phyloP scores from a whole-genome alignment of 495 filamentous ascomycete genomes.

The Collariella sp. region DNA sequence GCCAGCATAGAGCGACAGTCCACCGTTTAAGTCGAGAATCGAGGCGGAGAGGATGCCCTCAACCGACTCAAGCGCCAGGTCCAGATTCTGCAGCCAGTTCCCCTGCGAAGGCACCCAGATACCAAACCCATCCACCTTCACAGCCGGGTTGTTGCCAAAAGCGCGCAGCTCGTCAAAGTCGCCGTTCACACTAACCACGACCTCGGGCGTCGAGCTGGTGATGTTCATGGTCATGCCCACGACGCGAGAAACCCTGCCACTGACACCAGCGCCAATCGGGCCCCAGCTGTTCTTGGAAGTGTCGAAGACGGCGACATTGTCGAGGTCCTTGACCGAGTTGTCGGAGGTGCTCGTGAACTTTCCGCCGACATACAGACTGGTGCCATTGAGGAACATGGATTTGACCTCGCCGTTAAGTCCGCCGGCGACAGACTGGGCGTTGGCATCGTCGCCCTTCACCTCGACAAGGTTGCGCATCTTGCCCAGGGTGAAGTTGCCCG shows the following conservation, averaged over 20 bases:
- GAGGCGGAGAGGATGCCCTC: slow-evolving; percentile 62
- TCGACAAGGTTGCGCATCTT: slow-evolving; percentile 65
- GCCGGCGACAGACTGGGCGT: slow-evolving; percentile 51
- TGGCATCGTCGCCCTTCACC: slow-evolving; percentile 53
- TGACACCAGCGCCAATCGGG: slow-evolving; percentile 76
- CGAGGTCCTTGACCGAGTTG: slow-evolving; percentile 50
- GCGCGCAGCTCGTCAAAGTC: slow-evolving; percentile 63
- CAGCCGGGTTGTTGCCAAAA: slow-evolving; percentile 52
- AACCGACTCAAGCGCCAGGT: slow-evolving; percentile 55
- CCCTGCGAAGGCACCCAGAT: slow-evolving; percentile 86
- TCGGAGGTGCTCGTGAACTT: slow-evolving; percentile 69
- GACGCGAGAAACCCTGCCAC: slow-evolving; percentile 65
- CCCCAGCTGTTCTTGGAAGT: slow-evolving; percentile 60
- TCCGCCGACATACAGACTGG: slow-evolving; percentile 72
- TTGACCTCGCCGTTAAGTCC: slow-evolving; percentile 77
- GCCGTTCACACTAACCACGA: slow-evolving; percentile 70
- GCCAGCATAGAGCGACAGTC: slow-evolving; percentile 64
- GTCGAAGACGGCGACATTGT: slow-evolving; percentile 69
- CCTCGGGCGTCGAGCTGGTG: slow-evolving; percentile 58
- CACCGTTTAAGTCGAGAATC: slow-evolving; percentile 49
- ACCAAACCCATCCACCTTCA: slow-evolving; percentile 64
- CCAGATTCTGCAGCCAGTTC: slow-evolving; percentile 82
- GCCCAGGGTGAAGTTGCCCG: slow-evolving; percentile 70
- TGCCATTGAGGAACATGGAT: slow-evolving; percentile 55
- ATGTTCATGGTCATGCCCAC: slow-evolving; percentile 75